Conservation (phyloP, 192 early-diverging fungal genomes). For the Coemansia sp. region DNA sequence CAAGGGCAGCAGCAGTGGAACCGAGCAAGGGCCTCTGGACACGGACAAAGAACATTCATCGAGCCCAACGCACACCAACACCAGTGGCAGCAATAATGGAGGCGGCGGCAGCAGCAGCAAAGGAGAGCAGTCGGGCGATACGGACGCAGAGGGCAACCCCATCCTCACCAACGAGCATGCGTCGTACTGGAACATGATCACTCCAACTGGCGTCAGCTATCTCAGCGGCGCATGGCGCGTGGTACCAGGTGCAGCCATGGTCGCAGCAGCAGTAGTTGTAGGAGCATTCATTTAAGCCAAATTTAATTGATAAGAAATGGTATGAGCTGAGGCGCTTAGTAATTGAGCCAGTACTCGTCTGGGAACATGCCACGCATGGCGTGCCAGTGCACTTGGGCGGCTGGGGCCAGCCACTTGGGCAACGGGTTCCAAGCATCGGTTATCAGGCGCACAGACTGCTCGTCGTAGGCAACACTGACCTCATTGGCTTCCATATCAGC, state of each 20-base stretch:
- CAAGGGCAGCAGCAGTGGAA: conserved; percentile 13
- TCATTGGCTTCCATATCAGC: conserved; percentile 54
- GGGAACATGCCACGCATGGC: conserved; percentile 71
- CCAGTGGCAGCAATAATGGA: conserved; percentile 8
- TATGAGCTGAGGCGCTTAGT: conserved; percentile 35
- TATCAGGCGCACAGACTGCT: conserved; percentile 52
- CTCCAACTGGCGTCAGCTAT: conserved; percentile 46
- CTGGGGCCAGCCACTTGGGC: conserved; percentile 58
- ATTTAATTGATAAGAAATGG: conserved; percentile 1
- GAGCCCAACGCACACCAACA: conserved; percentile 9
- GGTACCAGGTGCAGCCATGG: not conserved
- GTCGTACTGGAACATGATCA: conserved; percentile 46
- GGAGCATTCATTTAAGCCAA: conserved; percentile 29
- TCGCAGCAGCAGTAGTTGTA: conserved; percentile 10
- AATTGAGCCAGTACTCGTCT: conserved; percentile 73
- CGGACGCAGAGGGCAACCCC: conserved; percentile 48
- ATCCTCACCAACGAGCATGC: conserved; percentile 39
- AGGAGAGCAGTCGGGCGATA: conserved; percentile 15
- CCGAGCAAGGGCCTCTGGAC: conserved; percentile 29
- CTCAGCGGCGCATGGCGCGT: conserved; percentile 33
- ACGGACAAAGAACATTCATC: conserved; percentile 15
- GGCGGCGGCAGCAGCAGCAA: conserved; percentile 10
- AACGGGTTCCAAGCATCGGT: conserved; percentile 69
- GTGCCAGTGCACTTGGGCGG: conserved; percentile 72
- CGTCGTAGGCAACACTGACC: conserved; percentile 53